These are phyloP conservation scores for Huiozyma sinensis DNA, from an alignment of 805 yeast genomes.

Conservation along the genomic window DNA sequence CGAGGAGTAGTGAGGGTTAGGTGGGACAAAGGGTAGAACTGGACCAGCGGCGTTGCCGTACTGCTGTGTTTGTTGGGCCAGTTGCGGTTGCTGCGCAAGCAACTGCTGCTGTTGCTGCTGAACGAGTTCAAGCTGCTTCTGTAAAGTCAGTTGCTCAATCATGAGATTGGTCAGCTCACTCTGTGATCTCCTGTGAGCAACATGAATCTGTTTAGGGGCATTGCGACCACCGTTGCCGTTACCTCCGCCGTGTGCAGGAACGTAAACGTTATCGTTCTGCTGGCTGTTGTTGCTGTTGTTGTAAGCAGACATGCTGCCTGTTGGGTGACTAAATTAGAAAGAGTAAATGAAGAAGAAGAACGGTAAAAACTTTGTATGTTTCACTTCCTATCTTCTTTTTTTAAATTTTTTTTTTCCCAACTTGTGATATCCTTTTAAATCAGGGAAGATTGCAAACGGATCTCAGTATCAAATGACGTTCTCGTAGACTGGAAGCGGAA, in stretches of 20 bases:
- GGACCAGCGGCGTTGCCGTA: constrained; percentile 21
- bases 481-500: too few species aligned
- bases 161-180: constrained; percentile 85
- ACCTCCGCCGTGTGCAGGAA: constrained; percentile 25
- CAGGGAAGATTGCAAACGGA: too few species aligned
- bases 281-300: not conserved
- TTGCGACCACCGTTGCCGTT: constrained; percentile 24
- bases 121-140: constrained; percentile 83
- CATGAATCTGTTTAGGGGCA: constrained; percentile 59
- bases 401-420: too few species aligned
- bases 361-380: too few species aligned
- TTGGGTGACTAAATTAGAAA: too few species aligned
- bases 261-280: constrained; percentile 10
- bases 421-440: too few species aligned
- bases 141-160: constrained; percentile 81
- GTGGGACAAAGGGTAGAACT: constrained; percentile 9
- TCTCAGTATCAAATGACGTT: too few species aligned
- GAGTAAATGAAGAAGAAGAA: too few species aligned
- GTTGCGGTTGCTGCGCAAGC: constrained; percentile 24
- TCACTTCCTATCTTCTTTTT: too few species aligned
- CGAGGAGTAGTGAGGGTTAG: constrained; percentile 22
- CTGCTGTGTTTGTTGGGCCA: constrained; percentile 50
- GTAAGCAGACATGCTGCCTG: not conserved
- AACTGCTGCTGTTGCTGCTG: constrained; percentile 90
- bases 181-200: constrained; percentile 97